These are phyloP conservation scores for Ogataea ramenticola DNA, from an alignment of 805 yeast genomes.

Conservation along the genomic window DNA sequence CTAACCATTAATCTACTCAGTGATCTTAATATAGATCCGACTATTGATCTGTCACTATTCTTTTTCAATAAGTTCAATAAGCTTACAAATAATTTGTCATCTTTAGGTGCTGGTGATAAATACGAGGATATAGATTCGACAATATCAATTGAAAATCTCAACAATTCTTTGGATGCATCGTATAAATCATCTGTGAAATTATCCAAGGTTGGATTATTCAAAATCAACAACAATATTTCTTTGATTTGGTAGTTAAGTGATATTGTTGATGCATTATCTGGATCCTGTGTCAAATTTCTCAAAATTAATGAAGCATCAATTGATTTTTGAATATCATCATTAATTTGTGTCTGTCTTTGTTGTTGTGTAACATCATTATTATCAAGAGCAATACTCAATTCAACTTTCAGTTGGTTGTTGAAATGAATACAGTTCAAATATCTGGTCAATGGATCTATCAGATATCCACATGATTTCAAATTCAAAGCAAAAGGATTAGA, in stretches of 20 bases:
- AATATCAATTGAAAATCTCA: slow-evolving; percentile 66
- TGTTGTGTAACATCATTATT: background rate
- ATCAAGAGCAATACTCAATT: background rate
- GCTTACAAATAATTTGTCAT: slow-evolving; percentile 58
- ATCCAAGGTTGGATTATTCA: slow-evolving; percentile 33
- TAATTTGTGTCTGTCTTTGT: slow-evolving; percentile 1
- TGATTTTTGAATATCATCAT: slow-evolving; percentile 20
- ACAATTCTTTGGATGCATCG: slow-evolving; percentile 43
- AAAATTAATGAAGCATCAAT: slow-evolving; percentile 56
- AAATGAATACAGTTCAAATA: slow-evolving; percentile 14
- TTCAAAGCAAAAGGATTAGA: slow-evolving; percentile 31
- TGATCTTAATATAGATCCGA: slow-evolving; percentile 66
- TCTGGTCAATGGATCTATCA: slow-evolving; percentile 28
- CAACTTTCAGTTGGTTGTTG: slow-evolving; percentile 7
- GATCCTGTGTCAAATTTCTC: slow-evolving; percentile 79
- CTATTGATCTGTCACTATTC: slow-evolving; percentile 59
- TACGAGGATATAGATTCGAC: slow-evolving; percentile 81
- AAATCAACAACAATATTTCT: slow-evolving; percentile 37
- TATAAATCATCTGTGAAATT: slow-evolving; percentile 16
- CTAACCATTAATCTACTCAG: slow-evolving; percentile 73
- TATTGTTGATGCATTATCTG: slow-evolving; percentile 71
- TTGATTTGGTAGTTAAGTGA: slow-evolving; percentile 37
- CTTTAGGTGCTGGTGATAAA: slow-evolving; percentile 63
- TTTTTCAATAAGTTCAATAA: slow-evolving; percentile 43
- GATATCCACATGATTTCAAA: slow-evolving; percentile 33